These are phyloP conservation scores for Thuidium tamariscinum DNA, from an alignment of 225 moss, liverwort and hornwort species.

Conservation along the genomic window DNA sequence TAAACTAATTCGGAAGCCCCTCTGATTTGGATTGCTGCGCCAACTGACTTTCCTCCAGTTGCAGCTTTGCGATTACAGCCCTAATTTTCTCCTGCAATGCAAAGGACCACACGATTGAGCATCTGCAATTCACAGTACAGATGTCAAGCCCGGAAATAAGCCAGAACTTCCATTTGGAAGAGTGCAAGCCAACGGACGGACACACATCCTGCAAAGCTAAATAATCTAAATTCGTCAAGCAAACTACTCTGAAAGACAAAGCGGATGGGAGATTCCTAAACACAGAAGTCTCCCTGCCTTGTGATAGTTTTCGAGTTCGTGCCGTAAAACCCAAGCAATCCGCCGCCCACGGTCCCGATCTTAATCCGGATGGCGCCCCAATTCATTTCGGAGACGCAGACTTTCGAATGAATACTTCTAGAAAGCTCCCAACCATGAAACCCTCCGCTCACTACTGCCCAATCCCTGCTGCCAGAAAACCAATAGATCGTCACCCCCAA, in stretches of 20 bases:
- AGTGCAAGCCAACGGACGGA: background rate
- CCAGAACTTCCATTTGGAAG: background rate
- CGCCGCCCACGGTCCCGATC: conserved; percentile 81
- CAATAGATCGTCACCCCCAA: background rate
- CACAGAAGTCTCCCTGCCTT: conserved; percentile 30
- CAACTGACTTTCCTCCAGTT: conserved; percentile 42
- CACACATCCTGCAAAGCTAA: background rate
- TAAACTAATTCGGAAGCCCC: conserved; percentile 27
- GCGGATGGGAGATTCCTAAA: background rate
- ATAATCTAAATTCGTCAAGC: background rate
- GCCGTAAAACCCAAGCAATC: conserved; percentile 88
- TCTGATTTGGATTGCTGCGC: conserved; percentile 15
- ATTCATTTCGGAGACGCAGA: background rate
- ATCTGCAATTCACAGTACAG: background rate
- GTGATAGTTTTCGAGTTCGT: conserved; percentile 70
- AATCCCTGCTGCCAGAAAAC: background rate
- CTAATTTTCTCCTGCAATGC: conserved; percentile 67
- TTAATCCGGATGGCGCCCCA: conserved; percentile 71
- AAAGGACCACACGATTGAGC: background rate
- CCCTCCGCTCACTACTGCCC: background rate
- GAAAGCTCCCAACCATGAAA: background rate
- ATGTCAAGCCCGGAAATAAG: background rate
- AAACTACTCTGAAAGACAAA: background rate
- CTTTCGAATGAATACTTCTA: background rate
- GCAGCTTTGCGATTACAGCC: conserved; percentile 61